Evolutionary conservation across 257 asterid genomes (phyloP).

Genomic region (Paulownia fortunei): DNA sequence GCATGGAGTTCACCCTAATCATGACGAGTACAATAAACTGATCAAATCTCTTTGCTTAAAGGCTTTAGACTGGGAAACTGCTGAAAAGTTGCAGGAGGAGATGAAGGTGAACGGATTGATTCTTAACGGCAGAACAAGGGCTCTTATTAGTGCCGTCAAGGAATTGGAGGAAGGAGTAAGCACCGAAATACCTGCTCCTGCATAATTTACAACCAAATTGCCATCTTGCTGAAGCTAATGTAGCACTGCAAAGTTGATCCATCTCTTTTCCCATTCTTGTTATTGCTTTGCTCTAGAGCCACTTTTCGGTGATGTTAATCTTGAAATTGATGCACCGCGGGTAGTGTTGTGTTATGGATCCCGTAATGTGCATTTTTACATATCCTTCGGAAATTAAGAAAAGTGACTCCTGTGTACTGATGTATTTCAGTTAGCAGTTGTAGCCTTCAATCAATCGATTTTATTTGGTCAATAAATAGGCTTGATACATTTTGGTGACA

Average conservation of each 20-base stretch:
- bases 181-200: constrained; percentile 23
- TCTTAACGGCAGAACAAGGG: constrained; percentile 71
- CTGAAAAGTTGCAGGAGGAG: constrained; percentile 70
- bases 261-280: neutral
- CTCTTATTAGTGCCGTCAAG: constrained; percentile 78
- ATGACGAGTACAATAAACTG: constrained; percentile 78
- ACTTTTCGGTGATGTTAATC: constrained; percentile 12
- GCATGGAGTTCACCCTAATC: constrained; percentile 65
- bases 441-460: constrained; percentile 19
- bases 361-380: constrained; percentile 5
- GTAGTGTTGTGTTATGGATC: constrained; percentile 14
- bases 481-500: constrained; percentile 6
- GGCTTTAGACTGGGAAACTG: constrained; percentile 83
- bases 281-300: neutral
- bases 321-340: constrained; percentile 11
- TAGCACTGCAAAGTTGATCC: neutral
- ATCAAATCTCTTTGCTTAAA: constrained; percentile 84
- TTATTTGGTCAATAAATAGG: constrained; percentile 34
- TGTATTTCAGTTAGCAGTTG: constrained; percentile 30
- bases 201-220: constrained; percentile 9
- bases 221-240: constrained; percentile 19
- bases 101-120: constrained; percentile 65
- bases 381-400: neutral
- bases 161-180: constrained; percentile 66
- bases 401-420: constrained; percentile 15